phyloP scores from a whole-genome alignment of 176 grass and related monocot genomes.

The Olyra latifolia region DNA sequence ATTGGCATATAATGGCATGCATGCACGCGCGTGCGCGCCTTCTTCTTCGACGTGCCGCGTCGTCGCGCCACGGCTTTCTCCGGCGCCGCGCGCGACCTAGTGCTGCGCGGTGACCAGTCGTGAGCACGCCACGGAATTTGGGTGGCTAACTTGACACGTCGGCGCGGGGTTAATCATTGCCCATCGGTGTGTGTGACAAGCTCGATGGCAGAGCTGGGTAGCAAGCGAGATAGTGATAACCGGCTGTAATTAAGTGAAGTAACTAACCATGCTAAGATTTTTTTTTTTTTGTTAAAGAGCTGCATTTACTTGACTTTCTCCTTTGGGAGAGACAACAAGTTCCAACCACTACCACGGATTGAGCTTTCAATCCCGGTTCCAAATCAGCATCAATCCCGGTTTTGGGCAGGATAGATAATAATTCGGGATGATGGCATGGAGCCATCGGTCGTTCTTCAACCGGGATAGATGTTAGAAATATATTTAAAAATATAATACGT shows the following conservation, averaged over 20 bases:
- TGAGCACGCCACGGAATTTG: background rate
- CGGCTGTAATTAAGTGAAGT: background rate
- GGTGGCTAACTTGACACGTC: constrained; percentile 5
- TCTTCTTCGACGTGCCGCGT: constrained; percentile 1
- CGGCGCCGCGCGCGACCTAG: constrained; percentile 10
- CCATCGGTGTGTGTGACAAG: background rate
- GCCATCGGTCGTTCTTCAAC: no score
- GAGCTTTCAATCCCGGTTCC: no score
- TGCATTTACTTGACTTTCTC: background rate
- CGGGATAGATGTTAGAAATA: no score
- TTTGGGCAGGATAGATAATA: no score
- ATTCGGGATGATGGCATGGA: no score
- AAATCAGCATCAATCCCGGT: no score
- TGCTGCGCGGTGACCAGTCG: constrained; percentile 28
- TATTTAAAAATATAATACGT: no score
- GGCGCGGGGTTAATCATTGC: background rate
- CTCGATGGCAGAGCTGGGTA: background rate
- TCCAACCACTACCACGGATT: no score
- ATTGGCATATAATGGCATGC: background rate
- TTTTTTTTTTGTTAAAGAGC: background rate
- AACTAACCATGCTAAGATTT: background rate
- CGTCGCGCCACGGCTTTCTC: background rate
- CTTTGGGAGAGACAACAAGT: background rate
- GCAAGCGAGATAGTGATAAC: background rate
- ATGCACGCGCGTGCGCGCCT: background rate